Conservation (phyloP, 305 asterid genomes). For the Galium porrigens region DNA sequence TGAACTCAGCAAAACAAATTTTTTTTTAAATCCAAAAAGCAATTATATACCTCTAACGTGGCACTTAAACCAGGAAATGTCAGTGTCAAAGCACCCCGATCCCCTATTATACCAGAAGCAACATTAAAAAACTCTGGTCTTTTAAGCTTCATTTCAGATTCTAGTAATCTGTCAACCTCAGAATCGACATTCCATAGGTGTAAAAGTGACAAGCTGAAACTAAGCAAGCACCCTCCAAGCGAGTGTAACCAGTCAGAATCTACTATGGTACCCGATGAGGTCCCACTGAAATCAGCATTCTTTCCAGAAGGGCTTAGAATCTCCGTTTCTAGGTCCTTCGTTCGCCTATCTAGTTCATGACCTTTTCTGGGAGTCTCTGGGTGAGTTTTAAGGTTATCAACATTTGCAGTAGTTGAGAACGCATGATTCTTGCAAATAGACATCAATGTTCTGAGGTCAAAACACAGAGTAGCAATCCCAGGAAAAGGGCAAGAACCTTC, state of each 20-base stretch:
- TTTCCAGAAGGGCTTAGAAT: conserved; percentile 28
- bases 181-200: conserved; percentile 83
- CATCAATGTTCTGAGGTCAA: conserved; percentile 69
- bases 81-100: conserved; percentile 78
- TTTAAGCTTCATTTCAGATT: conserved; percentile 68
- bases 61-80: conserved; percentile 64
- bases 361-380: conserved; percentile 30
- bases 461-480: conserved; percentile 63
- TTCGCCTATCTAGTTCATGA: conserved; percentile 21
- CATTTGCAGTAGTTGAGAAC: conserved; percentile 22
- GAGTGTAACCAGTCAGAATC: conserved; percentile 37
- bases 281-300: conserved; percentile 20
- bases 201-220: conserved; percentile 73
- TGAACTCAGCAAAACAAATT: background rate
- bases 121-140: conserved; percentile 52
- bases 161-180: conserved; percentile 67
- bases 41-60: conserved; percentile 57
- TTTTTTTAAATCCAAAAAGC: background rate
- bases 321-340: conserved; percentile 26
- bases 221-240: conserved; percentile 58
- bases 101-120: conserved; percentile 88
- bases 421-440: conserved; percentile 52
- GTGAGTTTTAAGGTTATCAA: conserved; percentile 22
- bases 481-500: conserved; percentile 83
- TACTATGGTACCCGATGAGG: conserved; percentile 25